Conservation (phyloP, 1,284 basidiomycete genomes). For the Papiliotrema laurentii region DNA sequence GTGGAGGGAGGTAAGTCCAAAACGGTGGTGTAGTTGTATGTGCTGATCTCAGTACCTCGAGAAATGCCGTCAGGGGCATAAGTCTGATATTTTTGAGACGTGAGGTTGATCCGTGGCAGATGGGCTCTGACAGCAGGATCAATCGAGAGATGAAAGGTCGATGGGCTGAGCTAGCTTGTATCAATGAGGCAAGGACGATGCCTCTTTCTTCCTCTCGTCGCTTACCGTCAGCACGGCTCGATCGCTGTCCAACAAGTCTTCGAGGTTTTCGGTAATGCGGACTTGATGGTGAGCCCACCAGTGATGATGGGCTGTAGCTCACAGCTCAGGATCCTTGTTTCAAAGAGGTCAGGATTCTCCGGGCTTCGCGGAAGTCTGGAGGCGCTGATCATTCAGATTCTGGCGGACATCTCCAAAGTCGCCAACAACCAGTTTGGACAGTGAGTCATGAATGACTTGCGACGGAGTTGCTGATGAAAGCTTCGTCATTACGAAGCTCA, state of each 20-base stretch:
- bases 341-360: conserved; percentile 26
- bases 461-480: conserved; percentile 12
- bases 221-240: conserved; percentile 30
- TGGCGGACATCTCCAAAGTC: conserved; percentile 31
- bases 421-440: conserved; percentile 44
- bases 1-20: conserved; percentile 35
- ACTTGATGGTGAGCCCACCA: conserved; percentile 27
- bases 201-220: not conserved
- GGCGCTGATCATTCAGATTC: conserved; percentile 18
- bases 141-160: conserved; percentile 30
- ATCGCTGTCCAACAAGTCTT: conserved; percentile 45
- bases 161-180: conserved; percentile 37
- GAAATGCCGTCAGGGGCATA: conserved; percentile 28
- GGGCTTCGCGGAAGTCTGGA: not conserved
- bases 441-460: conserved; percentile 19
- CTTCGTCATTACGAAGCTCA: conserved; percentile 40
- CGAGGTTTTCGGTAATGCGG: conserved; percentile 37
- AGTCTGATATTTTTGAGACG: conserved; percentile 31
- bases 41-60: conserved; percentile 32
- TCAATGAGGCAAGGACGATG: conserved; percentile 29
- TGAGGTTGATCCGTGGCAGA: conserved; percentile 7
- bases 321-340: conserved; percentile 31
- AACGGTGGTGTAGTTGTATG: not conserved
- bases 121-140: conserved; percentile 22
- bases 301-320: not conserved